phyloP scores from a whole-genome alignment of 2,329 filamentous ascomycete genomes.

The Hypoxylon sp. region DNA sequence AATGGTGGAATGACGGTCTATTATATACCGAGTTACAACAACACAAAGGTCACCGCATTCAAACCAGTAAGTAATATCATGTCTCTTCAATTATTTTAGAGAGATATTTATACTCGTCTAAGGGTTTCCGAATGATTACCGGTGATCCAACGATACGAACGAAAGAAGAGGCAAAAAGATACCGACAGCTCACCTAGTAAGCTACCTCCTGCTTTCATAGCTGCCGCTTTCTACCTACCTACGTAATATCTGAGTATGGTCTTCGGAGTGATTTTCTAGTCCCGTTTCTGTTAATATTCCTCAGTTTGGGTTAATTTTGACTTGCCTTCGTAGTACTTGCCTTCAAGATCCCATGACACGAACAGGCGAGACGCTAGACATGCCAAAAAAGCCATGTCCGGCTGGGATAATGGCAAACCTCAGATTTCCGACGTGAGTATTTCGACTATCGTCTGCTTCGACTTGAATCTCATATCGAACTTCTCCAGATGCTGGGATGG shows the following conservation, averaged over 20 bases:
- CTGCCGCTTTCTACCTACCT: not conserved
- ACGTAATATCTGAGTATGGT: not conserved
- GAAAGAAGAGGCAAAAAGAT: constrained; percentile 55
- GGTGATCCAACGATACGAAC: constrained; percentile 57
- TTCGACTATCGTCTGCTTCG: not conserved
- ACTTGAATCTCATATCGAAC: not conserved
- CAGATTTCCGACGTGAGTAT: constrained; percentile 58
- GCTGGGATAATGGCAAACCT: constrained; percentile 59
- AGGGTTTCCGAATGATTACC: constrained; percentile 61
- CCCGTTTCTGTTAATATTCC: not conserved
- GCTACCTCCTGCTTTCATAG: constrained; percentile 13
- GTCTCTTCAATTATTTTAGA: constrained; percentile 25
- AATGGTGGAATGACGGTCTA: constrained; percentile 61
- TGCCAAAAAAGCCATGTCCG: constrained; percentile 55
- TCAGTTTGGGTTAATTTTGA: not conserved
- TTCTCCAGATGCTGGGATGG: constrained; percentile 65
- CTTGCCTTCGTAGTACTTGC: constrained; percentile 51
- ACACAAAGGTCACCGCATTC: constrained; percentile 60
- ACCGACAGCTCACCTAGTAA: constrained; percentile 59
- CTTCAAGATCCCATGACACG: constrained; percentile 56
- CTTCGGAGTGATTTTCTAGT: not conserved
- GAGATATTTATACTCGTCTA: not conserved
- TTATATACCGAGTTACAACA: constrained; percentile 56
- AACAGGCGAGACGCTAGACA: constrained; percentile 55
- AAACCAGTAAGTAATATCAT: constrained; percentile 53